Conservation (phyloP, 306 rosid species). For the Citrullus mucosospermus region DNA sequence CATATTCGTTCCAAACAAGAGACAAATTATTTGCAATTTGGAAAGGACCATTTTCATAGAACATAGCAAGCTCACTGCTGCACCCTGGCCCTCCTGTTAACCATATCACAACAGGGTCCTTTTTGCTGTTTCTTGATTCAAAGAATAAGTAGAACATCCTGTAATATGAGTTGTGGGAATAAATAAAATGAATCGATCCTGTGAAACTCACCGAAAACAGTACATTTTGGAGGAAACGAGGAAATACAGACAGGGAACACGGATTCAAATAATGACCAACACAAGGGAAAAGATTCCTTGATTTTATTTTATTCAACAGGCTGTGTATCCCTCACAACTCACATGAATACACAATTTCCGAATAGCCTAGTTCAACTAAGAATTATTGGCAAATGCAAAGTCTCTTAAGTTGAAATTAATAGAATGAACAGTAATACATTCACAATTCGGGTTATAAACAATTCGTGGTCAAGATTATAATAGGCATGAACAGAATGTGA, state of each 20-base stretch:
- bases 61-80: slow-evolving; percentile 85
- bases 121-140: slow-evolving; percentile 52
- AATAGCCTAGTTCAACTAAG: not conserved
- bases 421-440: not conserved
- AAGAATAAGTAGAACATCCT: slow-evolving; percentile 95
- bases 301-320: not conserved
- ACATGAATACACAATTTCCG: not conserved
- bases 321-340: not conserved
- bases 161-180: slow-evolving; percentile 3
- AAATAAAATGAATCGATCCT: not conserved
- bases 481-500: not conserved
- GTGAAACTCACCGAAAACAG: not conserved
- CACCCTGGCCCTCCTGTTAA: slow-evolving; percentile 95
- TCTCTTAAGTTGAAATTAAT: not conserved
- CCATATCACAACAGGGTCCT: slow-evolving; percentile 79
- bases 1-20: slow-evolving; percentile 73
- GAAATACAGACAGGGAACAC: not conserved
- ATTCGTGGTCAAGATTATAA: not conserved
- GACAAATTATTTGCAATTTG: slow-evolving; percentile 49
- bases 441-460: not conserved
- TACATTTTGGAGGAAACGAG: not conserved
- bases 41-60: slow-evolving; percentile 91
- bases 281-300: not conserved
- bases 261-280: not conserved
- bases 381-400: not conserved